Conservation (phyloP, 1,139 yeast genomes). For the Lizanozyma gosingica region DNA sequence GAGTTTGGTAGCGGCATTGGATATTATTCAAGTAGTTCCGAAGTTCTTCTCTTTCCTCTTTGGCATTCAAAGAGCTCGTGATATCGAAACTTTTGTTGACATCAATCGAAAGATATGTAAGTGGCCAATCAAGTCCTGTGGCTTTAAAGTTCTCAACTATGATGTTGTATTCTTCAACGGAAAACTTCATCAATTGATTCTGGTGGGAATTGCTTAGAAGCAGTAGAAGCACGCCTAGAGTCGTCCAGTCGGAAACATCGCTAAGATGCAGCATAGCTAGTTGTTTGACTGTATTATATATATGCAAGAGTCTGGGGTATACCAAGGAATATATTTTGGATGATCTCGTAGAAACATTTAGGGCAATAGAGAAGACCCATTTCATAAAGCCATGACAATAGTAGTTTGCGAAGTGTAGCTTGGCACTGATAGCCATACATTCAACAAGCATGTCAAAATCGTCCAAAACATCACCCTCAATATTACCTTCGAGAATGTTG, state of each 20-base stretch:
- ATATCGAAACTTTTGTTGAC: not conserved
- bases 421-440: constrained; percentile 22
- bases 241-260: not conserved
- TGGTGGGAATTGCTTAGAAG: not conserved
- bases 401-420: constrained; percentile 33
- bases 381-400: constrained; percentile 26
- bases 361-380: no score
- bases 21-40: not conserved
- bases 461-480: not conserved
- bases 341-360: no score
- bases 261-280: not conserved
- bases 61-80: not conserved
- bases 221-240: not conserved
- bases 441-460: constrained; percentile 7
- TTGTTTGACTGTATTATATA: not conserved
- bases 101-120: no score
- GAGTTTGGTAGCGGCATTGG: not conserved
- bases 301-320: not conserved
- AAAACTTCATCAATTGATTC: not conserved
- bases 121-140: not conserved
- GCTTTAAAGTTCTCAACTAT: not conserved
- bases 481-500: not conserved
- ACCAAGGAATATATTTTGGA: no score
- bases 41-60: not conserved
- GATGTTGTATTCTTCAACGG: not conserved